Base-by-base conservation (phyloP, 2,329 filamentous ascomycete species). In the Monosporascus sp. region DNA sequence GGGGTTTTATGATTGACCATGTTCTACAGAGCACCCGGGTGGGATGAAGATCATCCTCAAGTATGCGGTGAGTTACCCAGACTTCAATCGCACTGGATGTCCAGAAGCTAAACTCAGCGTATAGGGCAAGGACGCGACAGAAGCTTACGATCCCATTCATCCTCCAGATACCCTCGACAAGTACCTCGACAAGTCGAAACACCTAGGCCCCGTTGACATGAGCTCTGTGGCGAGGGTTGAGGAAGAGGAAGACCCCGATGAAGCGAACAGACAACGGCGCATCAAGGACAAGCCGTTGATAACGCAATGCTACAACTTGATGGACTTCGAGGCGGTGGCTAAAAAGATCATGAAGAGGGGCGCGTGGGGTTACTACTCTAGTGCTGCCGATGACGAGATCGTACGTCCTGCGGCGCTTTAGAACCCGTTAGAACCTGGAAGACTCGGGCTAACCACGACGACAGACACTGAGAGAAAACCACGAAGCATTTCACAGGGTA, bases 321-420 rank as follows among this genome's bases (percentile, higher is more conserved):
- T 94, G 75, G 94, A 99, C 73, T 99, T 99, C 69, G 94, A 99
- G 78, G 85, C 90, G 3, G 93, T 97, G 37, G 94, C 94, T 5
- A 85, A 87, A 63, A 79, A 84, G 39, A 84, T 95, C 52, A 97
- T 97, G 93, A 97, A 96, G 81, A 95, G 89, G 76, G 88, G 87
- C 1, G 93, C 93, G 0, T 99, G 94, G 94, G 94, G 89, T 25
- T 99, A 99, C 75, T 99, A 99, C 72, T 96, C 90, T 1, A 94
- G 89, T 66, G 93, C 90, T 52, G 90, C 93, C 0, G 90, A 94
- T 66, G 90, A 95, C 65, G 89, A 93, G 71, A 91, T 93, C 72
- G 87, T 90, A 68, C 65, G 82, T 69, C 22, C 25, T 17, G 43
- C 24, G 11, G 22, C 25, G 43, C 20, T 27, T n/a, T 24, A 17